Evolutionary conservation across 768 basidiomycete species (phyloP), one percentile per base, ranked within the genome.

Genomic region (Piloderma croceum): DNA sequence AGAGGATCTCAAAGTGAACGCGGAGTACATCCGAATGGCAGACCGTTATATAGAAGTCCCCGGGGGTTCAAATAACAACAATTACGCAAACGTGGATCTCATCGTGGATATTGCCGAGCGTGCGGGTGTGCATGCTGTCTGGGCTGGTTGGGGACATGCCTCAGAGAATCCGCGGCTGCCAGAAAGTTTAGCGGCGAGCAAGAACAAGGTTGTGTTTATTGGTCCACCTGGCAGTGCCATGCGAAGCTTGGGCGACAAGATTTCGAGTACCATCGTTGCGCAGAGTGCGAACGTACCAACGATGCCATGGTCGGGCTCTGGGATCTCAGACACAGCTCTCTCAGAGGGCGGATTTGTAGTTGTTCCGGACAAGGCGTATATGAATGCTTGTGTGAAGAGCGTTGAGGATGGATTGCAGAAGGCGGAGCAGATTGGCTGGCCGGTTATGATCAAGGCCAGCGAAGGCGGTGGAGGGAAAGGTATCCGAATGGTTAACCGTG

Each of bases 81-180:
- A 99, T 64, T 98, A 98, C 57, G 96, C 96, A 51, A 99, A 99
- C 61, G 96, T 99, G 53, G 96, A 99, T 57, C 83, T 96, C 56
- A 98, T 99, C 55, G 89, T 98, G 43, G 96, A 99, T 58, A 81
- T 99, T 42, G 96, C 96, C 31, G 93, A 99, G 65, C 83, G 96
- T 49, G 77, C 91, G 17, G 96, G 92, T 23, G 96, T 98, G 2
- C 96, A 99, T 57, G 96, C 96, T 32, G 96, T 99, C 19, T 99
- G 96, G 96, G 96, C 96, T 24, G 96, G 96, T 42, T 99, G 96
- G 96, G 96, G 96, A 36, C 96, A 99, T 63, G 96, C 96, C 20
- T 98, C 96, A 3, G 96, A 99, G 64, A 99, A 99, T 63, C 96
- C 96, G 1, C 82, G 92, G 39, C 68, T 99, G 17, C 96, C 96